Percentiles rank a stretch among this genome's conserved stretches.
Conservation (phyloP, 75 land plant species). For the Chamaecyparis obtusa region DNA sequence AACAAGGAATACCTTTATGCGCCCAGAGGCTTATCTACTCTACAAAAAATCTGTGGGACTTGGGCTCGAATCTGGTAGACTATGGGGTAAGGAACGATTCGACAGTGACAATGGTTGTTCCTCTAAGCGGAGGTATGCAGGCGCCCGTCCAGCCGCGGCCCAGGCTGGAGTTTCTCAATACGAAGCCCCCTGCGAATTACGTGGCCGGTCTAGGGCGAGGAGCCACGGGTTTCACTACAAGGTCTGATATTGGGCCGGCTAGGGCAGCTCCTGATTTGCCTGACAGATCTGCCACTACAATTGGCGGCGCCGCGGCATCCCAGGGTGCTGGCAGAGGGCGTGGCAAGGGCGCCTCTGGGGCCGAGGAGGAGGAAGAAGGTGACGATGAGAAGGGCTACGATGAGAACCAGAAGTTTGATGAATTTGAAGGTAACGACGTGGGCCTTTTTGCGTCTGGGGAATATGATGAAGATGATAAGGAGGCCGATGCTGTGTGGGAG, state of each 20-base stretch:
- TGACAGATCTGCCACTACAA: slow-evolving; percentile 66
- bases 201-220: slow-evolving; percentile 95
- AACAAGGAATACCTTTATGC: slow-evolving; percentile 32
- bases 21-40: slow-evolving; percentile 37
- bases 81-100: slow-evolving; percentile 32
- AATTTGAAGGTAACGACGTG: slow-evolving; percentile 95
- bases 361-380: slow-evolving; percentile 67
- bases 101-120: slow-evolving; percentile 43
- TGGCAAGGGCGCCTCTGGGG: slow-evolving; percentile 52
- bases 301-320: slow-evolving; percentile 61
- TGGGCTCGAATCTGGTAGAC: slow-evolving; percentile 17
- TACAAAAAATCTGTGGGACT: slow-evolving; percentile 14
- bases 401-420: slow-evolving; percentile 99
- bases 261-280: slow-evolving; percentile 94
- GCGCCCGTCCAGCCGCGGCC: slow-evolving; percentile 57
- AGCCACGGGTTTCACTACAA: slow-evolving; percentile 93
- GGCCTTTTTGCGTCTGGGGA: slow-evolving; percentile 91
- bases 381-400: slow-evolving; percentile 97
- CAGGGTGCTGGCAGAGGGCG: slow-evolving; percentile 49
- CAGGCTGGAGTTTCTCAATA: slow-evolving; percentile 71
- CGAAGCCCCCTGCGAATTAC: slow-evolving; percentile 86
- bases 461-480: slow-evolving; percentile 97
- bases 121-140: slow-evolving; percentile 62
- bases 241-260: slow-evolving; percentile 97
- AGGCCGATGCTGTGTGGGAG: slow-evolving; percentile 96